Evolutionary conservation across 495 filamentous ascomycete genomes (phyloP).

Genomic region (Gamarada debralockiae): DNA sequence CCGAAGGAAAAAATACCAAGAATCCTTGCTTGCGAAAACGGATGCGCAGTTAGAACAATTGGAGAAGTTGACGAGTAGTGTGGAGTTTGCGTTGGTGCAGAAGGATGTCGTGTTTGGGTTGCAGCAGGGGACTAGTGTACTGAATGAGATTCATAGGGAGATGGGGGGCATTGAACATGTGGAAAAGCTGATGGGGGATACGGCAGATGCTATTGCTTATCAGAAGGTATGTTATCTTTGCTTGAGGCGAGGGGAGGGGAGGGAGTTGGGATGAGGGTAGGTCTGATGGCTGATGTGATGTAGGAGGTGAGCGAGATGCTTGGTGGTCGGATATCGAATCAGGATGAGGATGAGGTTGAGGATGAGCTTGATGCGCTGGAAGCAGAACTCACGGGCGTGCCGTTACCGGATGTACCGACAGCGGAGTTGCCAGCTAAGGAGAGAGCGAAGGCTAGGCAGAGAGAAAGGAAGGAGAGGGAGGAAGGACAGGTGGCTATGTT

Average conservation of each 20-base stretch:
- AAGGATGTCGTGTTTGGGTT: constrained; percentile 92
- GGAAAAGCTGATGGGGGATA: constrained; percentile 91
- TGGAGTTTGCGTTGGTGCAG: constrained; percentile 94
- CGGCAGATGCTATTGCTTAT: constrained; percentile 80
- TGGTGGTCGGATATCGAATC: constrained; percentile 75
- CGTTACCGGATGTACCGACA: constrained; percentile 43
- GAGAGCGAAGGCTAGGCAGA: constrained; percentile 35
- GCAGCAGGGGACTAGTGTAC: constrained; percentile 84
- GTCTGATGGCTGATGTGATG: constrained; percentile 9
- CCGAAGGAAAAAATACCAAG: constrained; percentile 95
- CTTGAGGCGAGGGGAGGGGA: too few species aligned
- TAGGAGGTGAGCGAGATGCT: constrained; percentile 91
- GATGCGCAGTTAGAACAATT: constrained; percentile 86
- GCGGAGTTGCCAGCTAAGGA: constrained; percentile 33
- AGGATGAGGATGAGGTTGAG: constrained; percentile 97
- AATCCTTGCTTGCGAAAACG: constrained; percentile 82
- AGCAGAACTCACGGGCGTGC: constrained; percentile 52
- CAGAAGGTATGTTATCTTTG: constrained; percentile 61
- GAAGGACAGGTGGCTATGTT: constrained; percentile 41
- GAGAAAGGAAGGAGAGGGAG: constrained; percentile 30
- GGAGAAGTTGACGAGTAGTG: constrained; percentile 74
- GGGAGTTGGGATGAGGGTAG: constrained; percentile 14
- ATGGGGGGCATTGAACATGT: constrained; percentile 94
- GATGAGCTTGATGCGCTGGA: constrained; percentile 84
- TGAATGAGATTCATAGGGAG: constrained; percentile 87